Evolutionary conservation across 2,329 filamentous ascomycete genomes (phyloP), one percentile per base, ranked within the genome.

Genomic region (Hypoxylon sp.): DNA sequence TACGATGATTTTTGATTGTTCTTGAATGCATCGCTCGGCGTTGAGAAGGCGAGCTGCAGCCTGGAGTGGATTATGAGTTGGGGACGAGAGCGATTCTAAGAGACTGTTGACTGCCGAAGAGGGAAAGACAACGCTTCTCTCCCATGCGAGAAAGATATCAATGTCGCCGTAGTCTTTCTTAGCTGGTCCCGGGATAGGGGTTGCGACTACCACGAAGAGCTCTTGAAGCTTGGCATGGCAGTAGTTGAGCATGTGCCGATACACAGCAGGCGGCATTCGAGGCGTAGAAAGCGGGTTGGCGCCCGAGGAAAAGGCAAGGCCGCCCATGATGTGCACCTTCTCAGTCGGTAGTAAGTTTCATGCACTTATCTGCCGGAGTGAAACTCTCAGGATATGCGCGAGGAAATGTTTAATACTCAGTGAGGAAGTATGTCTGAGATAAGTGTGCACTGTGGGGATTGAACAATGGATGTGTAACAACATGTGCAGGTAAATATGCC

Each of bases 81-180:
- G 8, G 3, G 32, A 6, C 5, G 51, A 9, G 7, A 21, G 12
- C 3, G 34, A 34, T 7, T 12, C 25, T 9, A 11, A 11, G n/a
- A n/a, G 13, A 11, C 9, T 26, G 12, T 7, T 3, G 17, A 8
- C 7, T 2, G 0, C 5, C 6, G 31, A 19, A 6, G 21, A 36
- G 17, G 60, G 48, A 16, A 63, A 54, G 9, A 51, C 27, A 0
- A 55, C 29, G 3, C 48, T 17, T 12, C 59, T 65, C 11, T 72
- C 69, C 21, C 67, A 65, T 0, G 74, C 72, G 1, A 90, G 78
- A 1, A 91, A 69, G 51, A 92, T 76, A 69, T 94, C 90, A 26
- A 95, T 73, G 59, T 94, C 90, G 13, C 90, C 90, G 63, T 83
- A 80, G 60, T 84, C 81, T 0, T 59, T 30, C 69, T 94, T 94